Base-by-base conservation (phyloP, 1,284 basidiomycete genomes). In the Cystobasidiaceae sp. region DNA sequence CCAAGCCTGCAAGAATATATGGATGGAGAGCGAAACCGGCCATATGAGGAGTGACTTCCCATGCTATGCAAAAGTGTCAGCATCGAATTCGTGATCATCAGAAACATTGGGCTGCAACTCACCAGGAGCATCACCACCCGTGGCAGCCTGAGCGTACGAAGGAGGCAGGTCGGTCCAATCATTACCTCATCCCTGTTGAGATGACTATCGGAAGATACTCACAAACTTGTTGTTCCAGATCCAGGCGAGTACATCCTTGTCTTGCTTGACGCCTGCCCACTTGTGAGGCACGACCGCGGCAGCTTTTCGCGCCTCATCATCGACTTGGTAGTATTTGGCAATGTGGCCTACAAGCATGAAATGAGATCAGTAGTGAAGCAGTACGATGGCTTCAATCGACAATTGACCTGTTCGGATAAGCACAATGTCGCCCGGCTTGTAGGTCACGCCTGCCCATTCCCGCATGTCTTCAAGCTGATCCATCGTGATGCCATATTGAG, bases 161-260 rank as follows among this genome's bases (percentile, higher is more conserved):
- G 37, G n/a, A 39, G 11, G n/a, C 37, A 39, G 37, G 37, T 39
- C 37, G 37, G n/a, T n/a, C n/a, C n/a, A n/a, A n/a, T n/a, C n/a
- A n/a, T n/a, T n/a, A n/a, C n/a, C n/a, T n/a, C n/a, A n/a, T n/a
- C n/a, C n/a, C n/a, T n/a, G n/a, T n/a, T n/a, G n/a, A n/a, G n/a
- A n/a, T n/a, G n/a, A n/a, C n/a, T n/a, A n/a, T n/a, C 37, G n/a
- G n/a, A 11, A 39, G 11, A 39, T 39, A n/a, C 37, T 39, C 3
- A 78, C 74, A 45, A 79, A 75, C 33, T 77, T 76, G 37, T 77
- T 73, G 45, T 80, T 75, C 79, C 79, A 80, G 64, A 79, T 73
- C 73, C 76, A 80, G 44, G 65, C 69, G 55, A 74, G 71, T 51
- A 77, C 69, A 8, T 75, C 74, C 39, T 77, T 75, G 32, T 57